phyloP scores from a whole-genome alignment of 164 flowering plant species.

The Vitis rupestris region DNA sequence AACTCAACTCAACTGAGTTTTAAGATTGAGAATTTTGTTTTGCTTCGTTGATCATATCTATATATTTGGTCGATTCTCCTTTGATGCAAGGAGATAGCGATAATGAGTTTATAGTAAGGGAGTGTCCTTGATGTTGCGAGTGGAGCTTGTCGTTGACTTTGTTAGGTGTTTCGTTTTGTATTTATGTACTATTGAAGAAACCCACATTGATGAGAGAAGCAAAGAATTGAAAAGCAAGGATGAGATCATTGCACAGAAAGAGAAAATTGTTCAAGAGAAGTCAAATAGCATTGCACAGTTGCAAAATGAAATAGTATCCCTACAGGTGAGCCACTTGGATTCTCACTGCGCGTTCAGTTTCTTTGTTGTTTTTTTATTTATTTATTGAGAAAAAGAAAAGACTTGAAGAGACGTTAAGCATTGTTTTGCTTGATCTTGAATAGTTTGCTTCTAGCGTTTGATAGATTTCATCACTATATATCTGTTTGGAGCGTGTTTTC shows the following conservation, averaged over 20 bases:
- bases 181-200: slow-evolving; percentile 37
- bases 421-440: not conserved
- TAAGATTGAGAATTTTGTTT: too few species aligned
- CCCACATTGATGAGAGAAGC: slow-evolving; percentile 48
- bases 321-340: slow-evolving; percentile 35
- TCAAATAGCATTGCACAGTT: slow-evolving; percentile 47
- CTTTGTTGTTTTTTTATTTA: not conserved
- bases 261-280: slow-evolving; percentile 54
- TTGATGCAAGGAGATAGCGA: too few species aligned
- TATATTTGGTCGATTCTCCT: too few species aligned
- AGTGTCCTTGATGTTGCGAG: not conserved
- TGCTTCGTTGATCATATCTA: too few species aligned
- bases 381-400: too few species aligned
- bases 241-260: slow-evolving; percentile 52
- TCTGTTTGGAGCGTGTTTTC: too few species aligned
- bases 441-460: not conserved
- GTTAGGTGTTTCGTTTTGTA: not conserved
- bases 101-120: too few species aligned
- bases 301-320: slow-evolving; percentile 43
- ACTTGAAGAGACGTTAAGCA: too few species aligned
- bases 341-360: not conserved
- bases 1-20: too few species aligned
- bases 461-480: not conserved
- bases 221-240: slow-evolving; percentile 58
- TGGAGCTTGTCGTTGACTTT: not conserved